Percentiles rank a stretch among this genome's conserved stretches.
These are phyloP conservation scores for Lagerstroemia speciosa DNA, from an alignment of 345 rosid genomes.

Conservation along the genomic window DNA sequence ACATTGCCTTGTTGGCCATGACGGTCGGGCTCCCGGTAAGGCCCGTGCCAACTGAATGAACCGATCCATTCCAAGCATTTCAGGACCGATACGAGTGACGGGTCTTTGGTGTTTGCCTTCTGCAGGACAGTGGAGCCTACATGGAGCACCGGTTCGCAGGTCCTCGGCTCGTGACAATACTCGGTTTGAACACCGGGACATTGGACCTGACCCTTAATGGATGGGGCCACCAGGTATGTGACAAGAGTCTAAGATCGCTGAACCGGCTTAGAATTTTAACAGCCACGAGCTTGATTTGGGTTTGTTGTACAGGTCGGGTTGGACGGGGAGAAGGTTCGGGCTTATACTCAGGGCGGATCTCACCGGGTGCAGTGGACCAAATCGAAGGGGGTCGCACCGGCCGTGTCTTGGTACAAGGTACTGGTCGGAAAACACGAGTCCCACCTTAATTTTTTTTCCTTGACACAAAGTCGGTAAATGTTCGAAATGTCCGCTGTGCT, in stretches of 20 bases:
- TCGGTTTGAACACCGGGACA: constrained; percentile 74
- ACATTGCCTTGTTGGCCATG: constrained; percentile 38
- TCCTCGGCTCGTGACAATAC: constrained; percentile 48
- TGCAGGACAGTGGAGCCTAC: constrained; percentile 86
- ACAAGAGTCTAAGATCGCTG: not conserved
- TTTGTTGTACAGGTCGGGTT: constrained; percentile 43
- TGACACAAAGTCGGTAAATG: too few relatives aligned
- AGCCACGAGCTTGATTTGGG: not conserved
- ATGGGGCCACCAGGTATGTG: constrained; percentile 69
- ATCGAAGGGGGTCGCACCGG: constrained; percentile 20
- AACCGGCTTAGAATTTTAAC: not conserved
- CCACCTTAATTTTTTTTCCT: too few relatives aligned
- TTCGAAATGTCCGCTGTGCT: not conserved
- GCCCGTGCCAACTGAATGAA: not conserved
- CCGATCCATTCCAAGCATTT: not conserved
- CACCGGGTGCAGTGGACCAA: constrained; percentile 40
- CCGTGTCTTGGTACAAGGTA: constrained; percentile 85
- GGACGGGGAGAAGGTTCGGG: constrained; percentile 39
- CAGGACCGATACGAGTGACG: not conserved
- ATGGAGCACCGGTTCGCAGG: constrained; percentile 75
- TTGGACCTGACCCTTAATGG: constrained; percentile 46
- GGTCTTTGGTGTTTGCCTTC: not conserved
- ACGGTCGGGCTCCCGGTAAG: constrained; percentile 71
- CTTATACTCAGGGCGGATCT: constrained; percentile 44
- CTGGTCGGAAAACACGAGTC: not conserved